Evolutionary conservation across 257 asterid genomes (phyloP).

Genomic region (Gardenia jasminoides): DNA sequence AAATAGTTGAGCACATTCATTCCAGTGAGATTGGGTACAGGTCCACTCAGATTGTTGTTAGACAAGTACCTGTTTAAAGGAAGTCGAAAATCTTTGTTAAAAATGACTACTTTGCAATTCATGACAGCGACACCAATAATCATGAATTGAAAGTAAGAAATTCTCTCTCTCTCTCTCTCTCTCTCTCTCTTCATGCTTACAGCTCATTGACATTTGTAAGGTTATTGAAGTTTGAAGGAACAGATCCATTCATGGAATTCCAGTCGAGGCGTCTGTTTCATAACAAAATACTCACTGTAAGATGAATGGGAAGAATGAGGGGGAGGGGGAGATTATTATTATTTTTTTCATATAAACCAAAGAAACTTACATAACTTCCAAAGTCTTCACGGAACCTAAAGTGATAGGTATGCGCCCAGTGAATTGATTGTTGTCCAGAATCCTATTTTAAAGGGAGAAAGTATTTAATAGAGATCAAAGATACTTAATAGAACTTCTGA

Average conservation of each 20-base stretch:
- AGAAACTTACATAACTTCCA: slow-evolving; percentile 79
- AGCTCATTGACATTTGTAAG: slow-evolving; percentile 60
- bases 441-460: slow-evolving; percentile 41
- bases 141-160: neutral
- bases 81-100: slow-evolving; percentile 21
- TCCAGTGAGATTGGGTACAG: slow-evolving; percentile 59
- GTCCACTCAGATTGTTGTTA: slow-evolving; percentile 61
- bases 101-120: slow-evolving; percentile 1
- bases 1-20: slow-evolving; percentile 48
- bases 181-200: slow-evolving; percentile 53
- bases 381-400: slow-evolving; percentile 52
- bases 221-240: slow-evolving; percentile 55
- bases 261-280: slow-evolving; percentile 68
- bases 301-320: neutral
- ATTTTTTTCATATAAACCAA: neutral
- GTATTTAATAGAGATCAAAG: slow-evolving; percentile 13
- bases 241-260: slow-evolving; percentile 54
- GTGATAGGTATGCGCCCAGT: slow-evolving; percentile 56
- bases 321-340: slow-evolving; percentile 3
- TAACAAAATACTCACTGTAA: slow-evolving; percentile 20
- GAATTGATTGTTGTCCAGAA: slow-evolving; percentile 71
- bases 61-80: slow-evolving; percentile 72
- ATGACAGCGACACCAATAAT: neutral
- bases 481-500: neutral
- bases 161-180: neutral